Conservation (phyloP, 345 rosid genomes). For the Populus davidiana region DNA sequence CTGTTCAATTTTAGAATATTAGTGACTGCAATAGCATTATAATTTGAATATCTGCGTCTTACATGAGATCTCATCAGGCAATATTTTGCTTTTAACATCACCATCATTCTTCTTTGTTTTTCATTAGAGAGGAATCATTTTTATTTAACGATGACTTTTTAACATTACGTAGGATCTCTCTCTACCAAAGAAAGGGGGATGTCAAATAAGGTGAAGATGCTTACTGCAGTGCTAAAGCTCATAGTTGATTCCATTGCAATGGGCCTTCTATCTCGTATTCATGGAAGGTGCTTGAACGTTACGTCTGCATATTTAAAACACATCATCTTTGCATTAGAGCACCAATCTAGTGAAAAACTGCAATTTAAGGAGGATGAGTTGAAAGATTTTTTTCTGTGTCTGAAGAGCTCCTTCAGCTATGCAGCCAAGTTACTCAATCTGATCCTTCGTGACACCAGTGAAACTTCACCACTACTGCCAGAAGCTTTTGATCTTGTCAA, state of each 20-base stretch:
- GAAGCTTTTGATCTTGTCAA: constrained; percentile 63
- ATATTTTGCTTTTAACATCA: not conserved
- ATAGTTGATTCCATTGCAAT: constrained; percentile 54
- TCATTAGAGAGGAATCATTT: not conserved
- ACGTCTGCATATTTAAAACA: constrained; percentile 50
- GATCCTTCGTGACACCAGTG: constrained; percentile 41
- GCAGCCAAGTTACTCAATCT: constrained; percentile 67
- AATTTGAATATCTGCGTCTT: not conserved
- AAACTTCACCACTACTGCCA: constrained; percentile 40
- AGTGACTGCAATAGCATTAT: not conserved
- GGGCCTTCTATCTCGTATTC: constrained; percentile 44
- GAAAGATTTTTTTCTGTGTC: constrained; percentile 47
- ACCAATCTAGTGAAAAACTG: constrained; percentile 35
- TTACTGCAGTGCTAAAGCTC: constrained; percentile 68
- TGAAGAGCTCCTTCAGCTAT: constrained; percentile 74
- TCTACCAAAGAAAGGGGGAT: constrained; percentile 30
- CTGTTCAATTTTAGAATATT: not conserved
- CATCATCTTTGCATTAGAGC: constrained; percentile 35
- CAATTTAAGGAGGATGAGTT: constrained; percentile 48
- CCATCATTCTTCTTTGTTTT: not conserved
- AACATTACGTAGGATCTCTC: constrained; percentile 37
- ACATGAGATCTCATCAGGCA: not conserved
- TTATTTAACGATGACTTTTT: constrained; percentile 6
- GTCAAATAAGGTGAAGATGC: constrained; percentile 50
- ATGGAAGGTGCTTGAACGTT: constrained; percentile 49